Conservation (phyloP, 2,329 filamentous ascomycete species). For the Fusarium haematococcum region DNA sequence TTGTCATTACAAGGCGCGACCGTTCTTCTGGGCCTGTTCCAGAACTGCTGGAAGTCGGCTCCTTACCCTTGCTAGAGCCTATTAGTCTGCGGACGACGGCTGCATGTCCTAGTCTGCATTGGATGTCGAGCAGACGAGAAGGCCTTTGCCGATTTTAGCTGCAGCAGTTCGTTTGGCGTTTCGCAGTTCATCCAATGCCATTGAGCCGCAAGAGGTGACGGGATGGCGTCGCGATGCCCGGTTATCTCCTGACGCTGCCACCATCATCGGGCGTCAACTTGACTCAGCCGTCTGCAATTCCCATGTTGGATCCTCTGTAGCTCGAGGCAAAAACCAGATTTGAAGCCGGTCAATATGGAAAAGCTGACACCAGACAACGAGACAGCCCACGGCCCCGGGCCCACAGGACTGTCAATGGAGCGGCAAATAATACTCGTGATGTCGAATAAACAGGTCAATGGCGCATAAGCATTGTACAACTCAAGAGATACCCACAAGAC, state of each 20-base stretch:
- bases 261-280: neutral
- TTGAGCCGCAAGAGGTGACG: slow-evolving; percentile 11
- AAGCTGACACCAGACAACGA: slow-evolving; percentile 6
- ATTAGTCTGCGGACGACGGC: slow-evolving; percentile 1
- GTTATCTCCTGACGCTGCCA: slow-evolving; percentile 28
- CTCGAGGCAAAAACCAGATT: neutral
- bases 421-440: slow-evolving; percentile 9
- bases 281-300: neutral
- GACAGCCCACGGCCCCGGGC: slow-evolving; percentile 14
- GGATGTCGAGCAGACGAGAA: neutral
- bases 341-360: neutral
- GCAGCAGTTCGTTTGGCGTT: slow-evolving; percentile 21
- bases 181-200: slow-evolving; percentile 5
- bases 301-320: neutral
- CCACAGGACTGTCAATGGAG: slow-evolving; percentile 16
- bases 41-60: slow-evolving; percentile 13
- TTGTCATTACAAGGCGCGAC: slow-evolving; percentile 11
- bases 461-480: neutral
- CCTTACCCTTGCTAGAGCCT: neutral
- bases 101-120: slow-evolving; percentile 1
- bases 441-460: slow-evolving; percentile 12
- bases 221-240: slow-evolving; percentile 1
- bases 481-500: slow-evolving; percentile 15
- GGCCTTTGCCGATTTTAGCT: slow-evolving; percentile 5
- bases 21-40: slow-evolving; percentile 18